A percentile compares a stretch with the other conserved stretches of the same genome.
Evolutionary conservation across 768 basidiomycete genomes (phyloP).

Genomic region (button mushroom (Agaricus bisporus)): DNA sequence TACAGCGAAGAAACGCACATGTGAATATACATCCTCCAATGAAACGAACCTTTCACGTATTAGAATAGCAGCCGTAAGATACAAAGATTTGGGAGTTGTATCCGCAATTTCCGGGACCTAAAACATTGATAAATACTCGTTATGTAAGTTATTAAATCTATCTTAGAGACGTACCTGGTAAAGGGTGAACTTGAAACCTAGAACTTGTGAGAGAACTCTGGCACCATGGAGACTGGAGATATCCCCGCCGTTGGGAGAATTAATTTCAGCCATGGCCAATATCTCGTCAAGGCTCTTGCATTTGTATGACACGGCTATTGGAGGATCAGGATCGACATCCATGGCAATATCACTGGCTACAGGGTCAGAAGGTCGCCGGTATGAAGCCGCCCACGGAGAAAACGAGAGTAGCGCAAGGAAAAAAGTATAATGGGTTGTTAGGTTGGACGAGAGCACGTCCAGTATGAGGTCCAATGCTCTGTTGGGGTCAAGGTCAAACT

Average conservation of each 20-base stretch:
- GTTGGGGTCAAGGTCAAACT: conserved; percentile 95
- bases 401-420: conserved; percentile 81
- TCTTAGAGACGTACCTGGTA: conserved; percentile 65
- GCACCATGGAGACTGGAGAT: conserved; percentile 30
- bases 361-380: conserved; percentile 24
- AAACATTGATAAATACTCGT: conserved; percentile 12
- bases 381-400: conserved; percentile 81
- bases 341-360: conserved; percentile 25
- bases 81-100: conserved; percentile 62
- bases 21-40: conserved; percentile 87
- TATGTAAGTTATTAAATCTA: neutral
- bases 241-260: conserved; percentile 12
- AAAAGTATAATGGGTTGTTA: conserved; percentile 80
- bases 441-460: conserved; percentile 80
- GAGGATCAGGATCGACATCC: conserved; percentile 24
- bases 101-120: conserved; percentile 47
- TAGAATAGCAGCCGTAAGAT: conserved; percentile 77
- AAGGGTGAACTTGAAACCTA: conserved; percentile 95
- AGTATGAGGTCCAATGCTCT: conserved; percentile 90
- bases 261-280: conserved; percentile 45
- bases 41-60: conserved; percentile 87
- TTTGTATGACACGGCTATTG: conserved; percentile 34
- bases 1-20: conserved; percentile 50
- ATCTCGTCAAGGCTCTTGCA: conserved; percentile 67
- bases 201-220: conserved; percentile 77